A percentile compares a stretch with the other conserved stretches of the same genome.
Conservation (phyloP, 345 rosid species). For the Turritis glabra region DNA sequence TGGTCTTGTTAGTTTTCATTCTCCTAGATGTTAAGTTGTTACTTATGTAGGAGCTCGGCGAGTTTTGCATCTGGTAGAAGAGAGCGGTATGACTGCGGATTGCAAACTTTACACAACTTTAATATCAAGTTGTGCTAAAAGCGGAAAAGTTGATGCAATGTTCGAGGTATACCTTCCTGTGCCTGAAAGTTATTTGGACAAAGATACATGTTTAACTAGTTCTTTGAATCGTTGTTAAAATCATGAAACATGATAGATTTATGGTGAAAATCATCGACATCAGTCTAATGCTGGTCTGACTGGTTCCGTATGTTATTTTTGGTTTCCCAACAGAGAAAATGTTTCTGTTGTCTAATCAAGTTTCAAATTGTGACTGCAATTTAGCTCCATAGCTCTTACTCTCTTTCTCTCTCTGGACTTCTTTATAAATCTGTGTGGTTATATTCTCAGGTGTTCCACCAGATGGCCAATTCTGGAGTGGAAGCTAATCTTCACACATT, state of each 20-base stretch:
- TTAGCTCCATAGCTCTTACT: neutral
- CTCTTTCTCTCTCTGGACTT: neutral
- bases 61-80: slow-evolving; percentile 70
- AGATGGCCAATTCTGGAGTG: slow-evolving; percentile 90
- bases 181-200: slow-evolving; percentile 14
- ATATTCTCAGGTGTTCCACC: slow-evolving; percentile 72
- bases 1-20: slow-evolving; percentile 13
- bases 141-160: slow-evolving; percentile 96
- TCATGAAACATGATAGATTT: slow-evolving; percentile 5
- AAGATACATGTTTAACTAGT: neutral
- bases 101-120: slow-evolving; percentile 92
- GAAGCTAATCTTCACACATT: slow-evolving; percentile 91
- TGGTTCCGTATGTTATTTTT: neutral
- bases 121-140: slow-evolving; percentile 90
- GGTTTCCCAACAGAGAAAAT: neutral
- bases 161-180: slow-evolving; percentile 61
- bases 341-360: neutral
- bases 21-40: slow-evolving; percentile 17
- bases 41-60: slow-evolving; percentile 66
- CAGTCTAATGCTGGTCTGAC: neutral
- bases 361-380: slow-evolving; percentile 5
- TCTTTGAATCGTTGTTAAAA: slow-evolving; percentile 10
- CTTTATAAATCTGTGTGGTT: slow-evolving; percentile 4
- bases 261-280: neutral
- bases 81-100: slow-evolving; percentile 68